Conservation (phyloP, 257 asterid genomes). For the Petunia secreta region DNA sequence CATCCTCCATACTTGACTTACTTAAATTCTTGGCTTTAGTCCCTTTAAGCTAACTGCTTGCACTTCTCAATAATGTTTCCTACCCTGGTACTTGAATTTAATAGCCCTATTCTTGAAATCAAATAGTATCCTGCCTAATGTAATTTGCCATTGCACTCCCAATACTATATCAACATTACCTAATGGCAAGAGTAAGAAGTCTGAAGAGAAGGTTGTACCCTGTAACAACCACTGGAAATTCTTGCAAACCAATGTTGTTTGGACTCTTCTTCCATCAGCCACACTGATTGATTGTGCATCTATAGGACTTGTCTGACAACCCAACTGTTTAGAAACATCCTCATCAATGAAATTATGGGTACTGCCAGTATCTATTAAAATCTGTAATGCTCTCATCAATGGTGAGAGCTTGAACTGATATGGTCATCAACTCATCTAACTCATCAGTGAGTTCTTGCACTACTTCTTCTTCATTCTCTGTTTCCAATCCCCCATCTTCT, state of each 20-base stretch:
- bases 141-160: neutral
- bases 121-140: too few relatives aligned
- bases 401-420: neutral
- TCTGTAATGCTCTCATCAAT: neutral
- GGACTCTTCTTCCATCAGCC: neutral
- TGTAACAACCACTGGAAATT: neutral
- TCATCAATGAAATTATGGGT: neutral
- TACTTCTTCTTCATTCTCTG: too few relatives aligned
- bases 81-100: too few relatives aligned
- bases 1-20: neutral
- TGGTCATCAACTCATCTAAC: too few relatives aligned
- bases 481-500: too few relatives aligned
- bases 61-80: too few relatives aligned
- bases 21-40: neutral
- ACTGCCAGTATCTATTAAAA: neutral
- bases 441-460: too few relatives aligned
- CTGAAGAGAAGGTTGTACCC: neutral
- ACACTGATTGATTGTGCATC: neutral
- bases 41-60: too few relatives aligned
- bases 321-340: neutral
- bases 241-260: neutral
- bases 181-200: neutral
- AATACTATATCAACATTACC: neutral
- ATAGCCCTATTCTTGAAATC: too few relatives aligned
- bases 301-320: neutral